A percentile compares a stretch with the other conserved stretches of the same genome.
Conservation (phyloP, 768 basidiomycete genomes). For the Naganishia onofrii region DNA sequence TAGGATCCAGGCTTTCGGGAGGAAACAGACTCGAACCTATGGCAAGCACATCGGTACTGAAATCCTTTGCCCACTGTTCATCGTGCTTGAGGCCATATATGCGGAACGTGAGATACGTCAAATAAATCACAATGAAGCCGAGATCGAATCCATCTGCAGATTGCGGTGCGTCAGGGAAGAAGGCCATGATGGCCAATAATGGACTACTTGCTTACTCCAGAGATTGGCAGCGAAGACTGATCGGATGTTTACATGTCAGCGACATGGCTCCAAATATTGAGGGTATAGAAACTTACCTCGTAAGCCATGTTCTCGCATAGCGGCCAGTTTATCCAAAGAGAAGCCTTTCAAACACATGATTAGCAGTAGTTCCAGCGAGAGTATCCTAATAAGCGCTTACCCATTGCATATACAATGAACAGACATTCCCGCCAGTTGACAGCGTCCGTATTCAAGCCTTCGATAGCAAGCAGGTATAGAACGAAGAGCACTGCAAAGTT, state of each 20-base stretch:
- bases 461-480: slow-evolving; percentile 77
- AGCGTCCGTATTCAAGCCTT: slow-evolving; percentile 63
- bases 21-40: slow-evolving; percentile 58
- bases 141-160: slow-evolving; percentile 73
- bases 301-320: slow-evolving; percentile 93
- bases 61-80: slow-evolving; percentile 62
- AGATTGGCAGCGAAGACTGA: slow-evolving; percentile 47
- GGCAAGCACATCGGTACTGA: slow-evolving; percentile 79
- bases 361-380: neutral
- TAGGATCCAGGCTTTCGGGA: too few relatives aligned
- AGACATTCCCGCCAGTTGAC: slow-evolving; percentile 67
- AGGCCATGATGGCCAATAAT: too few relatives aligned
- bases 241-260: neutral
- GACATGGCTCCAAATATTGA: neutral
- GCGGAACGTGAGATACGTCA: slow-evolving; percentile 71
- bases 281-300: slow-evolving; percentile 60
- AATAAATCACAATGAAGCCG: slow-evolving; percentile 80
- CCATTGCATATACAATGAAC: slow-evolving; percentile 66
- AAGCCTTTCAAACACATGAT: slow-evolving; percentile 62
- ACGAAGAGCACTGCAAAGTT: slow-evolving; percentile 85
- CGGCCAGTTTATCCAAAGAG: slow-evolving; percentile 84
- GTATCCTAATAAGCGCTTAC: slow-evolving; percentile 38
- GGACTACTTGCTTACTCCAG: slow-evolving; percentile 34
- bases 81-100: slow-evolving; percentile 72
- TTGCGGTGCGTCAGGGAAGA: neutral